Base-by-base conservation (phyloP, 495 filamentous ascomycete species). In the Aspergillus nidulans region DNA sequence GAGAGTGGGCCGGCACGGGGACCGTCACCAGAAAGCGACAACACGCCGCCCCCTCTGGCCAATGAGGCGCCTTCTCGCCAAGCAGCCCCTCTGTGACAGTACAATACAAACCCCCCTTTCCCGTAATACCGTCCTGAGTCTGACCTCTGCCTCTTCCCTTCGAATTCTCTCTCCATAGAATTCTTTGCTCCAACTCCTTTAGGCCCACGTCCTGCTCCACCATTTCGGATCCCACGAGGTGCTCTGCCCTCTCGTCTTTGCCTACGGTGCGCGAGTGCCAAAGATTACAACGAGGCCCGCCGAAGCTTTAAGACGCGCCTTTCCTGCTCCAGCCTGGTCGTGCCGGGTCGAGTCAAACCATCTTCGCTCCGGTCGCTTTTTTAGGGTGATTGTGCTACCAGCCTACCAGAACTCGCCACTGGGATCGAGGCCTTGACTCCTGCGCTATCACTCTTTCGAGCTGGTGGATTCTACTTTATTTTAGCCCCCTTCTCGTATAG, bases 151-250 rank as follows among this genome's bases (percentile, higher is more conserved):
- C 20, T 53, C 57, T 64, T 53, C 44, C 59, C 58, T 25, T 32
- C 47, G 39, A 24, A 19, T 36, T 49, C 25, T 36, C 45, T 62
- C 54, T 54, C 49, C 57, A 55, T 59, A 34, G 15, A 34, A 54
- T 55, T 50, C 59, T 64, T 58, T 62, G 56, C 61, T 63, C 59
- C 62, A 69, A 74, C 74, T 70, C 36, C 36, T 77, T 70, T 67
- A 59, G 60, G 63, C 66, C 73, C 72, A 61, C 72, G 69, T 64
- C 59, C 45, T 56, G 62, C 52, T 69, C 68, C 67, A 72, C 70
- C 61, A 59, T 63, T 66, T 69, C 69, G 69, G 66, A 74, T 74
- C 68, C 71, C 73, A 76, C 73, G 70, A 74, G 70, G 64, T 62
- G 55, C 55, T 62, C 61, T 41, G 49, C 42, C 56, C 59, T 63